Evolutionary conservation across 2,329 filamentous ascomycete genomes (phyloP).

Genomic region (Zalaria obscura): DNA sequence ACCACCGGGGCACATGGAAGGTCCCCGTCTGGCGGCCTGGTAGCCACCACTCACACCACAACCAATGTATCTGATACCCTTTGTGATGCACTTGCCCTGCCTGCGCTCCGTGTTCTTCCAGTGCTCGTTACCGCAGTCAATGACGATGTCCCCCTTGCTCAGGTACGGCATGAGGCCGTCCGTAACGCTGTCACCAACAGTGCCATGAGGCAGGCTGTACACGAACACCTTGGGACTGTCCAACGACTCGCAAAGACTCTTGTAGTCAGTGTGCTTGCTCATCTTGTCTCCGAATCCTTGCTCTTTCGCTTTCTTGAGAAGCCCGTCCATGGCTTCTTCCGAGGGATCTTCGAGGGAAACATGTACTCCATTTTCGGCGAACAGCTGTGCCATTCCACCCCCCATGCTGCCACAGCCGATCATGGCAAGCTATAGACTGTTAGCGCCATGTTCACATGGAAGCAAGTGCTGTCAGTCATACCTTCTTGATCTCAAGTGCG

Average conservation of each 20-base stretch:
- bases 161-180: slow-evolving; percentile 36
- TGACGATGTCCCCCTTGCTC: slow-evolving; percentile 47
- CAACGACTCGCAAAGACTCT: slow-evolving; percentile 34
- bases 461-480: slow-evolving; percentile 1
- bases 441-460: no score
- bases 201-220: slow-evolving; percentile 38
- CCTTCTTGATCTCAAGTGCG: slow-evolving; percentile 15
- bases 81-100: slow-evolving; percentile 40
- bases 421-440: slow-evolving; percentile 35
- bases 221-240: slow-evolving; percentile 35
- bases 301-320: slow-evolving; percentile 26
- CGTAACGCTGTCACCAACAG: slow-evolving; percentile 32
- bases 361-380: slow-evolving; percentile 40
- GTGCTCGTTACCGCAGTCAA: slow-evolving; percentile 56
- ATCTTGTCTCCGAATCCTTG: slow-evolving; percentile 23
- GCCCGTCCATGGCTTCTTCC: slow-evolving; percentile 31
- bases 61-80: slow-evolving; percentile 51
- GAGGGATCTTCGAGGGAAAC: slow-evolving; percentile 43
- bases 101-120: slow-evolving; percentile 50
- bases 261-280: slow-evolving; percentile 31
- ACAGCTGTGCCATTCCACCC: slow-evolving; percentile 43
- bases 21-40: slow-evolving; percentile 45
- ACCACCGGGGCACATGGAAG: slow-evolving; percentile 53
- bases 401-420: slow-evolving; percentile 47
- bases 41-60: slow-evolving; percentile 58